phyloP scores from a whole-genome alignment of 2,329 filamentous ascomycete genomes.

The Rutstroemia sp. region DNA sequence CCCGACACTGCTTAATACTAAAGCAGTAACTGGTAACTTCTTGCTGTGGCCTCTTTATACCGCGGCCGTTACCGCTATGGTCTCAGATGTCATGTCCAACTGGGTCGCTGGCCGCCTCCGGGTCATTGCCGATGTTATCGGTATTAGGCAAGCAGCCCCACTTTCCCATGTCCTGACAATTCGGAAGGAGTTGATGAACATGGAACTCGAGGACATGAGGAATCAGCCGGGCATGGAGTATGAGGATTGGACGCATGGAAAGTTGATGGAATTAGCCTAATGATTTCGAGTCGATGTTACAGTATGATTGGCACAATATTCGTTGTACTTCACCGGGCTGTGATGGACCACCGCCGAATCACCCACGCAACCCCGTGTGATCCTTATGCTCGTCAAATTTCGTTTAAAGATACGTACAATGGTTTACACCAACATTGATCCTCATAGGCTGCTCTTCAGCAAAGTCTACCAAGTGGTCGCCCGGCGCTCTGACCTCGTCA shows the following conservation, averaged over 20 bases:
- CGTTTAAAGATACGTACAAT: too few species aligned
- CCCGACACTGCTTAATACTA: constrained; percentile 7
- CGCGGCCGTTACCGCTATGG: constrained; percentile 16
- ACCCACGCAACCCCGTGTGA: too few species aligned
- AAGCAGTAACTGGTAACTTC: constrained; percentile 19
- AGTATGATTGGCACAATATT: too few species aligned
- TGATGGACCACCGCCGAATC: too few species aligned
- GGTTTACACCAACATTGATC: too few species aligned
- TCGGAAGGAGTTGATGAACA: constrained; percentile 10
- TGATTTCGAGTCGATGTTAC: not conserved
- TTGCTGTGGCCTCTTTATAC: constrained; percentile 24
- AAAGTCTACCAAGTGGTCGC: too few species aligned
- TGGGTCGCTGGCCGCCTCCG: constrained; percentile 22
- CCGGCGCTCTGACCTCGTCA: too few species aligned
- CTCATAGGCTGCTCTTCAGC: too few species aligned
- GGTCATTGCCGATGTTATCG: constrained; percentile 22
- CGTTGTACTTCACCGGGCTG: too few species aligned
- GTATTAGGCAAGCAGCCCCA: constrained; percentile 21
- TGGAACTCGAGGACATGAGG: constrained; percentile 4
- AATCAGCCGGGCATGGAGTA: not conserved
- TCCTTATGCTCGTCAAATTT: too few species aligned
- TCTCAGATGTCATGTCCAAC: constrained; percentile 19
- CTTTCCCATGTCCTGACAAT: constrained; percentile 13
- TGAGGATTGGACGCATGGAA: constrained; percentile 2
- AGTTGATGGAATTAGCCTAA: constrained; percentile 6